A percentile compares a stretch with the other conserved stretches of the same genome.
phyloP scores from a whole-genome alignment of 1,284 basidiomycete species.

The Microbotryomycetes sp. region DNA sequence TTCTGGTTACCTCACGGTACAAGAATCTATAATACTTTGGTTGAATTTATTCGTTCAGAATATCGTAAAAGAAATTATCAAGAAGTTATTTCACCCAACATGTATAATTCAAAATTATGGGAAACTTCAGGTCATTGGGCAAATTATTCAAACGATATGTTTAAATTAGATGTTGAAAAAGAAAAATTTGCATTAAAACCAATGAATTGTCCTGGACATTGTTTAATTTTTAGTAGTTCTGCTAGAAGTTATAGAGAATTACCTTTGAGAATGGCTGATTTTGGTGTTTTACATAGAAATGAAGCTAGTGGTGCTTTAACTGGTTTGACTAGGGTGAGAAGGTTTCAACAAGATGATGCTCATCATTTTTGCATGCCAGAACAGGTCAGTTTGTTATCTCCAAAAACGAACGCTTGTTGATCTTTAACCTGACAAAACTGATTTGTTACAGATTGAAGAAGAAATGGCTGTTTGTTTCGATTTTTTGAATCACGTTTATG shows the following conservation, averaged over 20 bases:
- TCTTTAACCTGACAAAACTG: background rate
- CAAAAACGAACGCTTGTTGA: background rate
- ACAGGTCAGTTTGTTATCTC: conserved; percentile 52
- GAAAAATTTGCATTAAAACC: conserved; percentile 92
- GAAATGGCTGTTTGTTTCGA: conserved; percentile 86
- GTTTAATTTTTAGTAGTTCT: conserved; percentile 88
- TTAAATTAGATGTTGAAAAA: conserved; percentile 85
- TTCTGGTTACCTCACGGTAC: conserved; percentile 98
- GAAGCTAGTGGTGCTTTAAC: conserved; percentile 93
- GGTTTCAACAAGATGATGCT: conserved; percentile 97
- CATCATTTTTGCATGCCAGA: conserved; percentile 96
- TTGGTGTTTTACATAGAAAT: conserved; percentile 95
- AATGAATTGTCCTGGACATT: conserved; percentile 99
- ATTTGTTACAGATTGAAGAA: conserved; percentile 61
- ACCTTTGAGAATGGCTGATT: conserved; percentile 95
- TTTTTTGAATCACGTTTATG: conserved; percentile 91
- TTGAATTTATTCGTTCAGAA: conserved; percentile 71
- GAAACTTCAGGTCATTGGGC: conserved; percentile 98
- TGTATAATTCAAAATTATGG: conserved; percentile 96
- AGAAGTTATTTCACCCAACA: conserved; percentile 96
- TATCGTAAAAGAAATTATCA: conserved; percentile 82
- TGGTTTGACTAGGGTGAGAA: conserved; percentile 84
- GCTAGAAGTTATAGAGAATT: conserved; percentile 94
- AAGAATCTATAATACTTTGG: conserved; percentile 89
- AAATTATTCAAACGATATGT: conserved; percentile 98